A percentile compares a stretch with the other conserved stretches of the same genome.
phyloP scores from a whole-genome alignment of 352 stramenopile species.

The Phytophthora fragariaefolia region DNA sequence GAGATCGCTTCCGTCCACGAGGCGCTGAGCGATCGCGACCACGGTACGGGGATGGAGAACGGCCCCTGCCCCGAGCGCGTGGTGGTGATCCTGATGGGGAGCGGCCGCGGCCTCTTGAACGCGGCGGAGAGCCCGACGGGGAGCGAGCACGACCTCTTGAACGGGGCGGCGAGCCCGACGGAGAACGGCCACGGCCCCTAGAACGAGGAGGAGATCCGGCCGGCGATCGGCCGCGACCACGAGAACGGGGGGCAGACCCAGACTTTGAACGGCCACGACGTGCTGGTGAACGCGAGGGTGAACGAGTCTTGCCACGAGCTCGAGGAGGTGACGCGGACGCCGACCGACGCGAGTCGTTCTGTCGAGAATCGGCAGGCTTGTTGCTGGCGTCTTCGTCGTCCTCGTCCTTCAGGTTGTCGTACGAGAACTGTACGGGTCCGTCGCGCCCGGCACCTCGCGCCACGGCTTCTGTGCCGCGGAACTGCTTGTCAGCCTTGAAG shows the following conservation, averaged over 20 bases:
- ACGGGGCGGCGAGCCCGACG: constrained; percentile 34
- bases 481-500: constrained; percentile 91
- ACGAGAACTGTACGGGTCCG: constrained; percentile 90
- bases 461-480: constrained; percentile 82
- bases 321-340: constrained; percentile 10
- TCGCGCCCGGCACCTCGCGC: constrained; percentile 51
- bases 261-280: constrained; percentile 17
- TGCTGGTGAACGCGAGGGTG: constrained; percentile 10
- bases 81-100: constrained; percentile 40
- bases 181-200: constrained; percentile 18
- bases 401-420: constrained; percentile 56
- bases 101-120: constrained; percentile 31
- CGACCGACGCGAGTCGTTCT: constrained; percentile 19
- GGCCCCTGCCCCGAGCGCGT: constrained; percentile 29
- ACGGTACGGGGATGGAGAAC: constrained; percentile 28
- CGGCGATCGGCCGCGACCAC: constrained; percentile 29
- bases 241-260: constrained; percentile 23
- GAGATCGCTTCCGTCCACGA: constrained; percentile 32
- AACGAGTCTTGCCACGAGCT: constrained; percentile 14
- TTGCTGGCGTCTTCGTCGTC: constrained; percentile 40
- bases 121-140: constrained; percentile 20
- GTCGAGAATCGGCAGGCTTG: constrained; percentile 14
- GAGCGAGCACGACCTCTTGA: constrained; percentile 29
- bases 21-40: constrained; percentile 30
- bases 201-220: constrained; percentile 33